These are phyloP conservation scores for Nannochloris sp. DNA, from an alignment of 139 green algal genomes.

Conservation along the genomic window DNA sequence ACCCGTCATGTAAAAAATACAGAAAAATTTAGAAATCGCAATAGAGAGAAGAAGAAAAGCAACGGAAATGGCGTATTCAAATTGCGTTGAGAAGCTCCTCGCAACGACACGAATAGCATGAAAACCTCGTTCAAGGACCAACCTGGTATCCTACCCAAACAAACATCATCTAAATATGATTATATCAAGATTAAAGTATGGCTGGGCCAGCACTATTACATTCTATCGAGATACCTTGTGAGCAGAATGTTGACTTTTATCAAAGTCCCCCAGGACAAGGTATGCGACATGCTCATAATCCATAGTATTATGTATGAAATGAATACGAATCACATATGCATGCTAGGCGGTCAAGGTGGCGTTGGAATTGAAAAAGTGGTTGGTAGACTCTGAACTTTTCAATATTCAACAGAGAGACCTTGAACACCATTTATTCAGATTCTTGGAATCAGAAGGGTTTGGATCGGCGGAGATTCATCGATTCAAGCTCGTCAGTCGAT, in stretches of 20 bases:
- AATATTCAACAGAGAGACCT: constrained; percentile 63
- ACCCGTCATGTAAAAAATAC: no score
- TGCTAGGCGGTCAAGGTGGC: constrained; percentile 79
- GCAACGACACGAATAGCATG: no score
- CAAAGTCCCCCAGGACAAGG: constrained; percentile 69
- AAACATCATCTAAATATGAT: constrained; percentile 59
- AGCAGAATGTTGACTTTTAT: constrained; percentile 84
- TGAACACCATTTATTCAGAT: constrained; percentile 65
- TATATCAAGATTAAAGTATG: constrained; percentile 74
- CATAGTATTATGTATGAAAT: no score
- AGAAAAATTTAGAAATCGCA: no score
- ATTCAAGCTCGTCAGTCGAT: constrained; percentile 74
- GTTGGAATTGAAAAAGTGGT: constrained; percentile 84
- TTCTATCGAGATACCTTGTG: constrained; percentile 86
- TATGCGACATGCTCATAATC: no score
- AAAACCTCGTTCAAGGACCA: no score
- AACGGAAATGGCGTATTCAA: no score
- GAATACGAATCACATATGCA: no score
- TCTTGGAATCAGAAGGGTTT: constrained; percentile 66
- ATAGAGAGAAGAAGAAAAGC: no score
- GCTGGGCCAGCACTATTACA: constrained; percentile 83
- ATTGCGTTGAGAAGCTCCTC: no score
- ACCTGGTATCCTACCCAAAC: not conserved
- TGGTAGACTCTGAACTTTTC: constrained; percentile 74
- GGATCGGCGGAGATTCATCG: constrained; percentile 59